Percentiles rank a stretch among this genome's conserved stretches.
Evolutionary conservation across 1,284 basidiomycete genomes (phyloP).

Genomic region (Meira miltonrushii): DNA sequence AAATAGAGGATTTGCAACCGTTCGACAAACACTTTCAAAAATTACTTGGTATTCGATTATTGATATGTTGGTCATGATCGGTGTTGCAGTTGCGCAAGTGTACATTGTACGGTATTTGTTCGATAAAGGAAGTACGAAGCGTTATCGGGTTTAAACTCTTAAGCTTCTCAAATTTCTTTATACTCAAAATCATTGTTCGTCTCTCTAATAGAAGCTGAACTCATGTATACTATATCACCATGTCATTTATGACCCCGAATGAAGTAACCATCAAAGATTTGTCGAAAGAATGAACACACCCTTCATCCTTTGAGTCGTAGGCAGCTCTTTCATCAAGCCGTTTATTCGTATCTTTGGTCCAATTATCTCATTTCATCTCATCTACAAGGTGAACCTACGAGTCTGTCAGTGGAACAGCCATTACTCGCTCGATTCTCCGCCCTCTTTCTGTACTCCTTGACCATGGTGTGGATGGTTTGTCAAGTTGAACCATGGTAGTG

Average conservation of each 20-base stretch:
- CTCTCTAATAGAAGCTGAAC: too few species aligned
- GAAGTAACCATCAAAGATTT: too few species aligned
- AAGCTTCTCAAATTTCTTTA: background rate
- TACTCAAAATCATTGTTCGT: too few species aligned
- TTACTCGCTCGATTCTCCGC: slow-evolving; percentile 1
- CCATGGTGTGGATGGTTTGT: slow-evolving; percentile 49
- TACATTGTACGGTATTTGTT: slow-evolving; percentile 44
- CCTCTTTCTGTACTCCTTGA: background rate
- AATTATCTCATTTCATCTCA: background rate
- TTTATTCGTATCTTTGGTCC: background rate
- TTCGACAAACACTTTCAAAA: slow-evolving; percentile 39
- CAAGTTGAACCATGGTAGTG: slow-evolving; percentile 52
- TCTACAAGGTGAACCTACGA: background rate
- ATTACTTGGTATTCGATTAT: slow-evolving; percentile 49
- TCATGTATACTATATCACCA: too few species aligned
- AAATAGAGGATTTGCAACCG: slow-evolving; percentile 46
- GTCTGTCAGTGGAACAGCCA: background rate
- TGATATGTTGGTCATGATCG: slow-evolving; percentile 39
- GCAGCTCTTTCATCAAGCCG: background rate
- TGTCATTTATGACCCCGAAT: too few species aligned
- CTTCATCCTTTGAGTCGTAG: too few species aligned
- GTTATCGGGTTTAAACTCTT: slow-evolving; percentile 39
- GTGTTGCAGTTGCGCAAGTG: slow-evolving; percentile 44
- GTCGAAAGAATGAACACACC: too few species aligned
- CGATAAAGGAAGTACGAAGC: slow-evolving; percentile 39